These are phyloP conservation scores for Xylariaceae sp. DNA, from an alignment of 2,329 filamentous ascomycete species.

Conservation along the genomic window DNA sequence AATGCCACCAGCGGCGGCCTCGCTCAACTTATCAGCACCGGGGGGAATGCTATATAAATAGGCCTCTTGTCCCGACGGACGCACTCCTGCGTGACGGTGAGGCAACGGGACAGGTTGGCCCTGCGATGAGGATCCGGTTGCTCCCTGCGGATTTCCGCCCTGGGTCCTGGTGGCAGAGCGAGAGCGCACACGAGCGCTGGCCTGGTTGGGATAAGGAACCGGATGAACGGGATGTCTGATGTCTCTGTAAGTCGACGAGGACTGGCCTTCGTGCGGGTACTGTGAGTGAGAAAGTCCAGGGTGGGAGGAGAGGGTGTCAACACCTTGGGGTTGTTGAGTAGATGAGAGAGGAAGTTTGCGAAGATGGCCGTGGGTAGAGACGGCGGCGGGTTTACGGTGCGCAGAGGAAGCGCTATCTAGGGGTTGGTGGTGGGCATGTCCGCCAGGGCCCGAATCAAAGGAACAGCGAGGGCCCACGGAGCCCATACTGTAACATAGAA, in stretches of 20 bases:
- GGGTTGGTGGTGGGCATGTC: constrained; percentile 21
- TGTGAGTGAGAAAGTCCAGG: constrained; percentile 7
- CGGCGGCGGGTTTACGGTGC: constrained; percentile 1
- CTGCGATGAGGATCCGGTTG: constrained; percentile 17
- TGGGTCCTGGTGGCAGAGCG: constrained; percentile 28
- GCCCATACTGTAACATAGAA: constrained; percentile 12
- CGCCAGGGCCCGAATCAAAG: constrained; percentile 29
- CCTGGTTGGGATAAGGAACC: constrained; percentile 36
- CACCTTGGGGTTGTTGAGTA: constrained; percentile 6
- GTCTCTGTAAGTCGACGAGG: constrained; percentile 20
- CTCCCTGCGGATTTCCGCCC: constrained; percentile 25
- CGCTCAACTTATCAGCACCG: constrained; percentile 62
- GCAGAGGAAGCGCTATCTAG: constrained; percentile 25
- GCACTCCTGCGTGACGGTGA: constrained; percentile 21
- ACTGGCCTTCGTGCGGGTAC: constrained; percentile 27
- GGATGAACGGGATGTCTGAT: constrained; percentile 16
- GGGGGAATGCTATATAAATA: constrained; percentile 47
- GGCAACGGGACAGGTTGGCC: constrained; percentile 30
- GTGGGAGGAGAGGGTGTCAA: constrained; percentile 6
- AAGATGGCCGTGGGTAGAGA: neutral
- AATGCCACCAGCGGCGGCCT: constrained; percentile 59
- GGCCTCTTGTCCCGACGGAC: constrained; percentile 24
- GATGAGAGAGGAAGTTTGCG: constrained; percentile 13
- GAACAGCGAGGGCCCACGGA: constrained; percentile 31
- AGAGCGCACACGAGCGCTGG: constrained; percentile 33